A percentile compares a stretch with the other conserved stretches of the same genome.
Conservation (phyloP, 2,329 filamentous ascomycete species). For the Aspergillus aculeatinus region DNA sequence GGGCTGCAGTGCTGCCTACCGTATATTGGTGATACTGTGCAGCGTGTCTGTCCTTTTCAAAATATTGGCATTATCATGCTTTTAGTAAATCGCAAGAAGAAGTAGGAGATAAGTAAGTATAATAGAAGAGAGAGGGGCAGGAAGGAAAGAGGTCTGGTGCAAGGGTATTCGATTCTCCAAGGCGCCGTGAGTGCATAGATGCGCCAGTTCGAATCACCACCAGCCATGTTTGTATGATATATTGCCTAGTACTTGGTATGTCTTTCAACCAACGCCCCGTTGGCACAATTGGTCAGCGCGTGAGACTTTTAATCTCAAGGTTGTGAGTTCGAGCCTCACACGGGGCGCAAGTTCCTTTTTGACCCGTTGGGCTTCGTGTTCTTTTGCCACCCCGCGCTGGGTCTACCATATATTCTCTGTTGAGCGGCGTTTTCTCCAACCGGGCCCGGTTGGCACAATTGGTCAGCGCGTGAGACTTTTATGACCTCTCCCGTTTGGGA, state of each 20-base stretch:
- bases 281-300: not conserved
- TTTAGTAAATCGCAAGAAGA: no score
- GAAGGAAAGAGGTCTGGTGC: no score
- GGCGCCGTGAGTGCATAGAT: no score
- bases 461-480: not conserved
- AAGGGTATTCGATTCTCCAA: no score
- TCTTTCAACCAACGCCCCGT: not conserved
- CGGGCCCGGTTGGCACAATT: not conserved
- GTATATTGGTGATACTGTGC: no score
- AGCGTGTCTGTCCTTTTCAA: no score
- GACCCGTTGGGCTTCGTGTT: not conserved
- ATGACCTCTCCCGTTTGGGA: not conserved
- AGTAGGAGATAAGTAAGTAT: no score
- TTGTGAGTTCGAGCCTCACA: not conserved
- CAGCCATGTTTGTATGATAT: fast-evolving
- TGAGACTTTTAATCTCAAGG: not conserved
- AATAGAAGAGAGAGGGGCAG: no score
- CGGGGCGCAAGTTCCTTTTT: not conserved
- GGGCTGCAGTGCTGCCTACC: no score
- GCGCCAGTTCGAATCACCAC: no score
- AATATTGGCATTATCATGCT: no score
- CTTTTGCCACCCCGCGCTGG: no score
- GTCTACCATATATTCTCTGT: fast-evolving
- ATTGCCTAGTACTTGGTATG: fast-evolving
- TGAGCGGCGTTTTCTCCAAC: not conserved